A percentile compares a stretch with the other conserved stretches of the same genome.
Conservation (phyloP, 179 eudicot species). For the Gypsophila paniculata region DNA sequence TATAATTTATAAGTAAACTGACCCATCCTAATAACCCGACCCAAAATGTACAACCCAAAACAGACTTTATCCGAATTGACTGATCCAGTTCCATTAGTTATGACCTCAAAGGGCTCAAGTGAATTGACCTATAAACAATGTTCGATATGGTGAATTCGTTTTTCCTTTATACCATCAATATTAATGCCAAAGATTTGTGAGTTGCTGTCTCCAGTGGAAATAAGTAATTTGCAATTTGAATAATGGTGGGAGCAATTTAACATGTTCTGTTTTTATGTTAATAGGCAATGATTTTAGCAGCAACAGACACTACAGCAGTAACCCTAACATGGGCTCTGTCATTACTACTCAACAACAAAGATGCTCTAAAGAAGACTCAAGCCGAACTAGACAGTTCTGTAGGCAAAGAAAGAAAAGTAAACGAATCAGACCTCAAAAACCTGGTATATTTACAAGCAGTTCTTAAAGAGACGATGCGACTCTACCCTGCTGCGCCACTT, state of each 20-base stretch:
- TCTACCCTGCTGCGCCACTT: conserved; percentile 10
- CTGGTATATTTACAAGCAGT: conserved; percentile 10
- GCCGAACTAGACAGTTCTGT: conserved; percentile 19
- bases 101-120: too few relatives aligned
- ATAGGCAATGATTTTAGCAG: conserved; percentile 20
- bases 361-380: conserved; percentile 14
- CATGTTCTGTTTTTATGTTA: not conserved
- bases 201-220: not conserved
- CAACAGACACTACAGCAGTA: conserved; percentile 17
- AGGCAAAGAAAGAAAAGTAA: conserved; percentile 2
- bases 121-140: too few relatives aligned
- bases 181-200: too few relatives aligned
- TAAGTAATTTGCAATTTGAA: not conserved
- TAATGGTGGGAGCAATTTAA: not conserved
- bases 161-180: too few relatives aligned
- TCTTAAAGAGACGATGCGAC: conserved; percentile 1
- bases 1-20: not conserved
- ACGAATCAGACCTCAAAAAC: conserved; percentile 20
- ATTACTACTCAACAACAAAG: conserved; percentile 17
- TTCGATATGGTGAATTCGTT: too few relatives aligned
- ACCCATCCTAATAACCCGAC: not conserved
- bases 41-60: not conserved
- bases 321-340: conserved; percentile 22
- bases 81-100: too few relatives aligned
- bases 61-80: too few relatives aligned